Evolutionary conservation across 257 asterid genomes (phyloP).

Genomic region (Prunella vulgaris): DNA sequence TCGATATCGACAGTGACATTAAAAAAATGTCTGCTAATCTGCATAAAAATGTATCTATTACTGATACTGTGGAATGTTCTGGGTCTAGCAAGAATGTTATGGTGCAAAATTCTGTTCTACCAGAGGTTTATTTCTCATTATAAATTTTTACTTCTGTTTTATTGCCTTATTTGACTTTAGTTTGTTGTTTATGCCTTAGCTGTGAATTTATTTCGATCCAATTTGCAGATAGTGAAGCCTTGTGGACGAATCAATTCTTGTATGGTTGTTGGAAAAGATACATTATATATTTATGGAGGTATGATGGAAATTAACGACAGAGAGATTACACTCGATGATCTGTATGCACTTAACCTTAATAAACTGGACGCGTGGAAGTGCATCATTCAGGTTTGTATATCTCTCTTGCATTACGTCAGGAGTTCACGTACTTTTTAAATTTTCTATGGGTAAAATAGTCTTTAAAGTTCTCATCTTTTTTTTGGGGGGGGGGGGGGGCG

Average conservation of each 20-base stretch:
- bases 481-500: too few relatives aligned
- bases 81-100: slow-evolving; percentile 41
- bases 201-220: slow-evolving; percentile 17
- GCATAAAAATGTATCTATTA: slow-evolving; percentile 41
- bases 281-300: slow-evolving; percentile 84
- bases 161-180: background rate
- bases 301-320: slow-evolving; percentile 91
- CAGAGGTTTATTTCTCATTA: slow-evolving; percentile 68
- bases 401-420: background rate
- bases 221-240: slow-evolving; percentile 80
- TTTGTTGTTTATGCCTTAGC: background rate
- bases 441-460: background rate
- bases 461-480: too few relatives aligned
- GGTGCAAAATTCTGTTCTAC: slow-evolving; percentile 60
- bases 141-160: slow-evolving; percentile 11
- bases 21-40: slow-evolving; percentile 47
- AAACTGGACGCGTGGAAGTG: slow-evolving; percentile 98
- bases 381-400: slow-evolving; percentile 62
- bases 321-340: slow-evolving; percentile 92
- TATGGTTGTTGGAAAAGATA: slow-evolving; percentile 84
- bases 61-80: slow-evolving; percentile 33
- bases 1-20: slow-evolving; percentile 40
- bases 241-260: slow-evolving; percentile 94
- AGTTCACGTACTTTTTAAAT: background rate
- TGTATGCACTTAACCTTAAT: slow-evolving; percentile 81